These are phyloP conservation scores for Cynara cardunculus DNA, from an alignment of 129 eudicot genomes.

Conservation along the genomic window DNA sequence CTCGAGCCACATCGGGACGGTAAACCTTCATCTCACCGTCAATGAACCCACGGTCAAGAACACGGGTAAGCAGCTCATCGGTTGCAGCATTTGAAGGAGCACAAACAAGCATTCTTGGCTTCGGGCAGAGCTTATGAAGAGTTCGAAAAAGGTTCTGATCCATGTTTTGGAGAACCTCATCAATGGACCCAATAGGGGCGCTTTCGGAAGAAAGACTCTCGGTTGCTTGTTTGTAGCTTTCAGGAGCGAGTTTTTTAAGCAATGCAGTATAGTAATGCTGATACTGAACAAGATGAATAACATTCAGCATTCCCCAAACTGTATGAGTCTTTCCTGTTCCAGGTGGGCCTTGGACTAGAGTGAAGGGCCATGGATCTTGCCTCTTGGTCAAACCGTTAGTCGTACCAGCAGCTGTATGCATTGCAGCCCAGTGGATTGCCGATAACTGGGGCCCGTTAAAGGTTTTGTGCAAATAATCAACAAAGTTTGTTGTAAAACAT, in stretches of 20 bases:
- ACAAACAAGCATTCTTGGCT: conserved; percentile 96
- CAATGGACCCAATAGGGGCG: conserved; percentile 70
- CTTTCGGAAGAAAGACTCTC: conserved; percentile 51
- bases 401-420: conserved; percentile 97
- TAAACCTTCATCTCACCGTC: conserved; percentile 98
- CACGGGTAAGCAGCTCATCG: conserved; percentile 91
- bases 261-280: conserved; percentile 93
- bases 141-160: conserved; percentile 91
- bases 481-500: conserved; percentile 86
- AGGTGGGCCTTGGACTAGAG: conserved; percentile 97
- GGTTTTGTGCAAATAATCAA: conserved; percentile 60
- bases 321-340: conserved; percentile 98
- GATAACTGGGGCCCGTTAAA: conserved; percentile 86
- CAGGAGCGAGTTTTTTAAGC: conserved; percentile 94
- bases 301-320: conserved; percentile 98
- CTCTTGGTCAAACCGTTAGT: conserved; percentile 54
- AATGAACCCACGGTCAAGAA: conserved; percentile 95
- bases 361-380: conserved; percentile 98
- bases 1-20: conserved; percentile 97
- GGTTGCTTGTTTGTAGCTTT: conserved; percentile 85
- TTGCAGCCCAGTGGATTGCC: conserved; percentile 99
- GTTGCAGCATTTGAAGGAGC: conserved; percentile 99
- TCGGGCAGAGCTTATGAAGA: conserved; percentile 92
- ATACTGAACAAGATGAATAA: conserved; percentile 94
- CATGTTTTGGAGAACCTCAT: conserved; percentile 93